phyloP scores from a whole-genome alignment of 345 rosid genomes.

The Gossypium ekmanianum region DNA sequence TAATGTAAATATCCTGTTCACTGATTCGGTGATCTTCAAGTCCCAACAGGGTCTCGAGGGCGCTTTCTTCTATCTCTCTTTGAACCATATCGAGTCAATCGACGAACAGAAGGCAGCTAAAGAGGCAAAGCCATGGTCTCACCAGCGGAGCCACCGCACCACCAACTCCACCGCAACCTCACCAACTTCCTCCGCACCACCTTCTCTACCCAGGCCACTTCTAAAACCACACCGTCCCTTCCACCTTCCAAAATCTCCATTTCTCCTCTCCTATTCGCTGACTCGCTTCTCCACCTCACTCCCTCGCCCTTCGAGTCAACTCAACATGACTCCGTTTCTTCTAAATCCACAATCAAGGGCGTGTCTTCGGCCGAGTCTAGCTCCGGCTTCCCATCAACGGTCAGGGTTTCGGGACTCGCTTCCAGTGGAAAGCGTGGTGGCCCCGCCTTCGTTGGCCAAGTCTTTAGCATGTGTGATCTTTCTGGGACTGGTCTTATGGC shows the following conservation, averaged over 20 bases:
- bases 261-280: conserved; percentile 51
- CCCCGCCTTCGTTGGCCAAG: conserved; percentile 97
- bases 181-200: conserved; percentile 44
- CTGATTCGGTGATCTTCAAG: no score
- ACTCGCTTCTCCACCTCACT: conserved; percentile 24
- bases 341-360: conserved; percentile 46
- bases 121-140: conserved; percentile 30
- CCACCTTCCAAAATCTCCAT: conserved; percentile 45
- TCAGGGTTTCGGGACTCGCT: conserved; percentile 64
- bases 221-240: conserved; percentile 29
- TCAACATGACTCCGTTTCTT: conserved; percentile 39
- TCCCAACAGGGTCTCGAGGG: no score
- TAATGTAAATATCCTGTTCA: no score
- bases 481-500: conserved; percentile 97
- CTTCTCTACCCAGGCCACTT: conserved; percentile 40
- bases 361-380: conserved; percentile 43
- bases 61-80: background rate
- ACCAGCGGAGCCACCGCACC: conserved; percentile 35
- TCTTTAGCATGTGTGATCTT: conserved; percentile 95
- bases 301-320: conserved; percentile 31
- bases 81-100: background rate
- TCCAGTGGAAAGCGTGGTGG: conserved; percentile 71
- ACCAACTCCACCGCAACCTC: conserved; percentile 33
- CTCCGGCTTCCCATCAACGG: conserved; percentile 69
- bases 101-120: background rate